A percentile compares a stretch with the other conserved stretches of the same genome.
Evolutionary conservation across 73 alveolate genomes (phyloP).

Genomic region (Uronychia binucleata): DNA sequence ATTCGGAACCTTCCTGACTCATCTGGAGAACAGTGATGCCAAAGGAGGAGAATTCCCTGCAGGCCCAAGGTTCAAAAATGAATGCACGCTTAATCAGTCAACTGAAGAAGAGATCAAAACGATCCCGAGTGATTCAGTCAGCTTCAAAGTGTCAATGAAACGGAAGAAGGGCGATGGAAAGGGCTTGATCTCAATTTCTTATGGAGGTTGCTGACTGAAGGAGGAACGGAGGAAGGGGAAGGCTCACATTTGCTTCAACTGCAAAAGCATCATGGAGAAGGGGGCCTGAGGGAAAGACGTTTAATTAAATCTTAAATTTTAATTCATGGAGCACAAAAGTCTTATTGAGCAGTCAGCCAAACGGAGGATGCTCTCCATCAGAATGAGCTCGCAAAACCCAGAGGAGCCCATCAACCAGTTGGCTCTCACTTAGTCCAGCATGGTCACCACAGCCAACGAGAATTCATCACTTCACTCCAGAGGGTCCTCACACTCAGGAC

Average conservation of each 20-base stretch:
- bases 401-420: background rate
- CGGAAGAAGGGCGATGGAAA: background rate
- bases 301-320: background rate
- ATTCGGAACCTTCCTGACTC: background rate
- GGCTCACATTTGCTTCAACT: no score
- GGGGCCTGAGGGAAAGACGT: background rate
- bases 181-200: no score
- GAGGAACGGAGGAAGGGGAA: no score
- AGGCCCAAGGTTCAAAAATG: background rate
- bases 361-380: background rate
- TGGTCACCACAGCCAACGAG: background rate
- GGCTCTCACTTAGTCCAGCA: background rate
- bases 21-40: background rate
- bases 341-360: background rate
- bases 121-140: background rate
- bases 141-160: background rate
- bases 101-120: background rate
- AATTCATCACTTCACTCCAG: background rate
- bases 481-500: background rate
- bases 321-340: background rate
- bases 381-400: background rate
- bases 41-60: background rate
- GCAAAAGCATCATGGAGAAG: background rate
- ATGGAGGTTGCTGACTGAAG: no score
- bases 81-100: background rate